phyloP scores from a whole-genome alignment of 177 flowering plant species.

The Vitis hybrid region DNA sequence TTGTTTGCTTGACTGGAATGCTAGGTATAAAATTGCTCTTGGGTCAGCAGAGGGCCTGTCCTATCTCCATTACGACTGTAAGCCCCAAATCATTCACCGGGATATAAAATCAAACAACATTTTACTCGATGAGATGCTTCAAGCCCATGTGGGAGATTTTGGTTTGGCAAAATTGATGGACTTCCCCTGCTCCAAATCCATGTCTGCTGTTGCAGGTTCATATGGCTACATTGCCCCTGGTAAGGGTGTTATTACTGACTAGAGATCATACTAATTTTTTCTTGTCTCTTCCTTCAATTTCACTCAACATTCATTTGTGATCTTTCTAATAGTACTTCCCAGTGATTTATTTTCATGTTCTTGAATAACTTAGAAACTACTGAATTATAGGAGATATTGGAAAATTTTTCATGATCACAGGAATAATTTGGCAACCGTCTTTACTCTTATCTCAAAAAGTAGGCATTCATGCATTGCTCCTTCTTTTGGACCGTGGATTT shows the following conservation, averaged over 20 bases:
- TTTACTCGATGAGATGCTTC: conserved; percentile 40
- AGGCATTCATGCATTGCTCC: too few relatives aligned
- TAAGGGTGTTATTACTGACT: conserved; percentile 11
- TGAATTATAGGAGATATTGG: too few relatives aligned
- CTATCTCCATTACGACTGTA: conserved; percentile 64
- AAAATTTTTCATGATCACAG: too few relatives aligned
- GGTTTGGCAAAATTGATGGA: conserved; percentile 69
- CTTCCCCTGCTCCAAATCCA: conserved; percentile 43
- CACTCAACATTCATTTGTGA: too few relatives aligned
- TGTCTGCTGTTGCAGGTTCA: conserved; percentile 68
- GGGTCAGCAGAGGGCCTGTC: conserved; percentile 70
- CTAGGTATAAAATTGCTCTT: conserved; percentile 55
- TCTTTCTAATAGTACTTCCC: too few relatives aligned
- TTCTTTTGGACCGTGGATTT: too few relatives aligned
- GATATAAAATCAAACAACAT: conserved; percentile 71
- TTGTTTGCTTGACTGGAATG: conserved; percentile 43
- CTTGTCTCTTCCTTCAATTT: too few relatives aligned
- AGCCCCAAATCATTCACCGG: conserved; percentile 59
- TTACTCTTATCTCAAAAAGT: not conserved
- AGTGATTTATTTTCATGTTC: too few relatives aligned
- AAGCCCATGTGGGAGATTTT: conserved; percentile 67
- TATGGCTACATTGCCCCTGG: conserved; percentile 75
- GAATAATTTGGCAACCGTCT: too few relatives aligned
- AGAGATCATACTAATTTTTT: too few relatives aligned
- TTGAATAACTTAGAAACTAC: too few relatives aligned